Evolutionary conservation across 345 rosid species (phyloP).

Genomic region (Linum trigynum): DNA sequence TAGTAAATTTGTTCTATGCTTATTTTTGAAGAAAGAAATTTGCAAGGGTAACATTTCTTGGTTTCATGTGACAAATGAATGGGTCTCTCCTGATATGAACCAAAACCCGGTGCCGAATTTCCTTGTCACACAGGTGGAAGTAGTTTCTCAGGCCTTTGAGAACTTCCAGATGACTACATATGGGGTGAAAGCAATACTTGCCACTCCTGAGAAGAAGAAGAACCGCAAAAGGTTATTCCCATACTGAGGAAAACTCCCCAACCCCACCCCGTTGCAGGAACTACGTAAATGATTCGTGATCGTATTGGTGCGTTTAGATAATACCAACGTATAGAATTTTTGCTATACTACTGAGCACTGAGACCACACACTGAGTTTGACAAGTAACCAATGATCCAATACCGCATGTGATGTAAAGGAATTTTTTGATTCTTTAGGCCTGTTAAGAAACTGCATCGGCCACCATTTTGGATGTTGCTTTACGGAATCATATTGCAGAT

Average conservation of each 20-base stretch:
- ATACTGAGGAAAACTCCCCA: neutral
- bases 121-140: conserved; percentile 25
- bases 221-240: neutral
- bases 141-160: conserved; percentile 37
- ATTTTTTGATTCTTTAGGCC: too few relatives aligned
- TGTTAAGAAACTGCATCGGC: too few relatives aligned
- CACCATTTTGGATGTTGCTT: too few relatives aligned
- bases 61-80: neutral
- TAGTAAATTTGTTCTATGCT: neutral
- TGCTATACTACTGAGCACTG: too few relatives aligned
- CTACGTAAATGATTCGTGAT: too few relatives aligned
- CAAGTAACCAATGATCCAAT: too few relatives aligned
- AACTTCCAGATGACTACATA: conserved; percentile 33
- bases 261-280: too few relatives aligned
- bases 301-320: too few relatives aligned
- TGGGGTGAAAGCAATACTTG: conserved; percentile 6
- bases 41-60: neutral
- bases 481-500: too few relatives aligned
- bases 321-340: too few relatives aligned
- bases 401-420: too few relatives aligned
- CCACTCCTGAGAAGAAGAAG: conserved; percentile 7
- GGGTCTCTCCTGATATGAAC: neutral
- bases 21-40: neutral
- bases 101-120: neutral
- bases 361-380: too few relatives aligned